Evolutionary conservation across 345 rosid species (phyloP).

Genomic region (Aquilaria malaccensis): DNA sequence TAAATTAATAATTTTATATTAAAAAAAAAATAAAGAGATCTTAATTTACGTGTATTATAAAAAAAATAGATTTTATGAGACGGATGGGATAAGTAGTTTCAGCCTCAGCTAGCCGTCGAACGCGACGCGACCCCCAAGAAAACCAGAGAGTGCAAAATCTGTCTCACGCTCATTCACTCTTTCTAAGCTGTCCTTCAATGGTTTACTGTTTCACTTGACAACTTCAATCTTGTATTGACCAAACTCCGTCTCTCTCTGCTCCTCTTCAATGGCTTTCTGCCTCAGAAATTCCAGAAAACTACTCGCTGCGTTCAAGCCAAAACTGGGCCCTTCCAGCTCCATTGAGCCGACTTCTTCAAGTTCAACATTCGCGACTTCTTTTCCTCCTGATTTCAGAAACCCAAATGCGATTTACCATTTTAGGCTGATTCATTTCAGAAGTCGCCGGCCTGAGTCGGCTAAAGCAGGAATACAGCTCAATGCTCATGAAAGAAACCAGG

Average conservation of each 20-base stretch:
- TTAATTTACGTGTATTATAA: too few species aligned
- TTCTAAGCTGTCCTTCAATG: neutral
- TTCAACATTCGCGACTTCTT: neutral
- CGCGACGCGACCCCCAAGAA: too few species aligned
- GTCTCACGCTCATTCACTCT: too few species aligned
- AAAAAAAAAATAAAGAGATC: too few species aligned
- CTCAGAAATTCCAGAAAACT: conserved; percentile 16
- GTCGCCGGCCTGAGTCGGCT: conserved; percentile 25
- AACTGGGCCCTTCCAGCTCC: conserved; percentile 11
- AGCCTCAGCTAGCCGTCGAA: too few species aligned
- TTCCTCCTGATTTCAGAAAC: conserved; percentile 7
- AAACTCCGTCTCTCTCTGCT: neutral
- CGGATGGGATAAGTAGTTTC: too few species aligned
- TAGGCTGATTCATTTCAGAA: conserved; percentile 2
- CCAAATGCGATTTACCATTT: neutral
- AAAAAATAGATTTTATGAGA: too few species aligned
- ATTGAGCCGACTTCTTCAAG: conserved; percentile 3
- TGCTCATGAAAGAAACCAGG: neutral
- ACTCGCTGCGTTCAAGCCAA: conserved; percentile 19
- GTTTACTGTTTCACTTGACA: too few species aligned
- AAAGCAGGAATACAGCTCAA: conserved; percentile 16
- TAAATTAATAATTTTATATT: too few species aligned
- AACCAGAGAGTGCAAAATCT: too few species aligned
- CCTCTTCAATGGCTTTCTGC: conserved; percentile 21
- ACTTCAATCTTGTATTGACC: neutral